Evolutionary conservation across 1,139 yeast species (phyloP).

Genomic region (Geotrichum citri-aurantii): DNA sequence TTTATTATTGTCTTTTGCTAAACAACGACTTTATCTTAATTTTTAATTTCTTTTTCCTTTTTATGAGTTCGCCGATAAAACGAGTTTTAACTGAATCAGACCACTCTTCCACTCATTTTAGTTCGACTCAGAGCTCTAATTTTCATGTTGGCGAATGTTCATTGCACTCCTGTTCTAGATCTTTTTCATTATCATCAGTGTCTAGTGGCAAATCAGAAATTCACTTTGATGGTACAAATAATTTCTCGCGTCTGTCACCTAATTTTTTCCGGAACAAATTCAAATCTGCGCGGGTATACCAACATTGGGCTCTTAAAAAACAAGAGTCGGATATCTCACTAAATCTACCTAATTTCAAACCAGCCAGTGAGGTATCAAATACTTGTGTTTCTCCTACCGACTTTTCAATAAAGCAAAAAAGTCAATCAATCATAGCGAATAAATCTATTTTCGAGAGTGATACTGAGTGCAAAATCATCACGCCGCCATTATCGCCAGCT

Average conservation of each 20-base stretch:
- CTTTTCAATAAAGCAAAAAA: neutral
- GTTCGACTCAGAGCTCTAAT: neutral
- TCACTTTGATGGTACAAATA: neutral
- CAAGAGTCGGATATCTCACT: neutral
- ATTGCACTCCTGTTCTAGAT: neutral
- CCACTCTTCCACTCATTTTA: neutral
- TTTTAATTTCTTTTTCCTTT: neutral
- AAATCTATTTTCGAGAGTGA: neutral
- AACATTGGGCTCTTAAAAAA: neutral
- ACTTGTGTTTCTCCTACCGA: neutral
- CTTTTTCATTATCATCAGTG: neutral
- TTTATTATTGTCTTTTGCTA: neutral
- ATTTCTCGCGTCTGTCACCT: neutral
- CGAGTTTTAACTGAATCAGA: neutral
- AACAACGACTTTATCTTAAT: neutral
- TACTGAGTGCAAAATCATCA: neutral
- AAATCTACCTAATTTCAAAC: neutral
- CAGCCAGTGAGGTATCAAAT: neutral
- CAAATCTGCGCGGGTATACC: neutral
- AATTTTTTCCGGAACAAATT: neutral
- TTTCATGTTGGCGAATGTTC: slow-evolving; percentile 1
- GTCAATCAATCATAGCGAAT: neutral
- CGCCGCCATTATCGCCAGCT: neutral
- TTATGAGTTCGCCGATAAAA: slow-evolving; percentile 6
- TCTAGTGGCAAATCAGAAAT: neutral